Conservation (phyloP, 192 early-diverging fungal species). For the Lunasporangiospora selenospora region DNA sequence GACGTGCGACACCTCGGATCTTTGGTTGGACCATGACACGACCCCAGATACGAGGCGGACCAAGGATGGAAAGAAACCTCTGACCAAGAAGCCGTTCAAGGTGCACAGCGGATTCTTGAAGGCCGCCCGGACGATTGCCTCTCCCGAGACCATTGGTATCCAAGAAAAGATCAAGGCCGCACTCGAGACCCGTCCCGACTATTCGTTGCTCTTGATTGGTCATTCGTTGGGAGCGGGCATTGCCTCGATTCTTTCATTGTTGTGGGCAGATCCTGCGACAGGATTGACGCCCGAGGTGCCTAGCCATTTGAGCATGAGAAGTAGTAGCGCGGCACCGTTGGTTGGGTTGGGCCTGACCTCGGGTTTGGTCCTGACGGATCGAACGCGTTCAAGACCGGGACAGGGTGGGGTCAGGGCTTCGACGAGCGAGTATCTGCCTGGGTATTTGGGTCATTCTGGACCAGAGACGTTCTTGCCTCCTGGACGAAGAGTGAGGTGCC, state of each 20-base stretch:
- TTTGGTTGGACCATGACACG: conserved; percentile 51
- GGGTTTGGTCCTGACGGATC: not conserved
- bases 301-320: conserved; percentile 2
- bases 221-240: conserved; percentile 62
- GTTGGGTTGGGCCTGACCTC: not conserved
- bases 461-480: conserved; percentile 46
- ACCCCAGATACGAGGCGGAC: no score
- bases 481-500: conserved; percentile 51
- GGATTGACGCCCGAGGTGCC: conserved; percentile 47
- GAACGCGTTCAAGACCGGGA: not conserved
- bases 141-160: conserved; percentile 46
- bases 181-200: conserved; percentile 47
- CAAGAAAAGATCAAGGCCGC: conserved; percentile 52
- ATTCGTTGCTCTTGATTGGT: conserved; percentile 53
- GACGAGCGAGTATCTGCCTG: conserved; percentile 25
- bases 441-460: conserved; percentile 13
- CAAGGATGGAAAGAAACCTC: no score
- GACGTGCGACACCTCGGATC: conserved; percentile 55
- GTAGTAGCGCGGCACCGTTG: not conserved
- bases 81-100: conserved; percentile 30
- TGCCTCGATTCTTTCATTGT: conserved; percentile 50
- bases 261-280: conserved; percentile 51
- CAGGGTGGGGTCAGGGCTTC: not conserved
- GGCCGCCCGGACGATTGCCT: conserved; percentile 49
- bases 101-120: conserved; percentile 56